Conservation (phyloP, 371 early-diverging fungal genomes). For the Mortierella polycephala region DNA sequence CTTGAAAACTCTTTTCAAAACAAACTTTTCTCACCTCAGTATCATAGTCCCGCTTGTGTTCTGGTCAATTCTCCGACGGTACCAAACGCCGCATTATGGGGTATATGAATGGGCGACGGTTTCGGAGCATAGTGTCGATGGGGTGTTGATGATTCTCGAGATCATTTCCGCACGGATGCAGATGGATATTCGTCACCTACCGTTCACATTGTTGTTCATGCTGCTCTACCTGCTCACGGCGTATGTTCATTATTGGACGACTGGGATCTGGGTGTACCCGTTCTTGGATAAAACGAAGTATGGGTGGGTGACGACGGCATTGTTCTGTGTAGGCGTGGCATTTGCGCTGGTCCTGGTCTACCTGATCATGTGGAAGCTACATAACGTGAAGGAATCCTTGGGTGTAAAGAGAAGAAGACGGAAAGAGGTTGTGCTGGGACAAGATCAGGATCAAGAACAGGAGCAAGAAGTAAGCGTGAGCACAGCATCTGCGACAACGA, state of each 20-base stretch:
- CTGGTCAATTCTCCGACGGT: slow-evolving; percentile 9
- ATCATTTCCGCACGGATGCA: slow-evolving; percentile 11
- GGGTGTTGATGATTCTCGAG: slow-evolving; percentile 21
- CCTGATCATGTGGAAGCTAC: slow-evolving; percentile 16
- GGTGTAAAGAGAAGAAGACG: slow-evolving; percentile 1
- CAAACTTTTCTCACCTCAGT: background rate
- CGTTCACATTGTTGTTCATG: slow-evolving; percentile 14
- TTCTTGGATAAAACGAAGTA: slow-evolving; percentile 16
- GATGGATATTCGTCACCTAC: slow-evolving; percentile 24
- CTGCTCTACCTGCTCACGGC: slow-evolving; percentile 9
- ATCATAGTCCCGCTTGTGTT: slow-evolving; percentile 20
- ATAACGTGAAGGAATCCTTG: slow-evolving; percentile 14
- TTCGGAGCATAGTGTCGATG: slow-evolving; percentile 18
- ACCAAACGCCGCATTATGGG: slow-evolving; percentile 11
- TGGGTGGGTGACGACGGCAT: slow-evolving; percentile 7
- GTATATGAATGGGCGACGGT: slow-evolving; percentile 31
- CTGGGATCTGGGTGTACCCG: slow-evolving; percentile 15
- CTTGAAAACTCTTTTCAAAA: background rate
- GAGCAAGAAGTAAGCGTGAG: too few relatives aligned
- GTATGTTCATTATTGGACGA: slow-evolving; percentile 19
- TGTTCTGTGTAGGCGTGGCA: slow-evolving; percentile 8
- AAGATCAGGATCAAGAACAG: background rate
- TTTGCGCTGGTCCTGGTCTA: slow-evolving; percentile 1
- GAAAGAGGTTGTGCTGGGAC: slow-evolving; percentile 8
- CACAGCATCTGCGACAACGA: background rate